A percentile compares a stretch with the other conserved stretches of the same genome.
phyloP scores from a whole-genome alignment of 768 basidiomycete species.

The Rhizopogon salebrosus region DNA sequence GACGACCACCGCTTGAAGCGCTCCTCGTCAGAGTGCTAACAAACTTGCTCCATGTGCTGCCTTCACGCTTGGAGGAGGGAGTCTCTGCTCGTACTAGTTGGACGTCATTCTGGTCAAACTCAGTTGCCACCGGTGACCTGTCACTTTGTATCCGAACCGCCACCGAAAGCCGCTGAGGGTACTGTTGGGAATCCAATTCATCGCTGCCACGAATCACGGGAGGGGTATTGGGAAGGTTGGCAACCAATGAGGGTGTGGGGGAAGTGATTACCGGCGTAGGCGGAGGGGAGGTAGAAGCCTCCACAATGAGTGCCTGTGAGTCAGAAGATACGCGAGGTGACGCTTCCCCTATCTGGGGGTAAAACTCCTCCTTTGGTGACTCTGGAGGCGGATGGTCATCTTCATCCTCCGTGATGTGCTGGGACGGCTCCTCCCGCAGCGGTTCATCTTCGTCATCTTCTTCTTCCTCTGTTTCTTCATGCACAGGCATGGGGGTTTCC shows the following conservation, averaged over 20 bases:
- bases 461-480: conserved; percentile 32
- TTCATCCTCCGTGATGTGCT: conserved; percentile 34
- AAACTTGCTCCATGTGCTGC: conserved; percentile 67
- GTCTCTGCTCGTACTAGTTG: conserved; percentile 35
- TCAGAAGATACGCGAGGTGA: conserved; percentile 54
- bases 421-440: conserved; percentile 32
- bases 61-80: conserved; percentile 55
- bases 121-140: conserved; percentile 48
- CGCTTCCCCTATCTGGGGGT: conserved; percentile 43
- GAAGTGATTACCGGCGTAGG: conserved; percentile 37
- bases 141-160: conserved; percentile 57
- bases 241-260: conserved; percentile 45
- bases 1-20: conserved; percentile 62
- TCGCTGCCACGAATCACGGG: conserved; percentile 37
- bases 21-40: conserved; percentile 63
- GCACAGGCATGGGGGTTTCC: conserved; percentile 59
- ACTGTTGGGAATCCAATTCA: conserved; percentile 50
- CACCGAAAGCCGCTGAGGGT: conserved; percentile 57
- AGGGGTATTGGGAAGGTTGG: conserved; percentile 38
- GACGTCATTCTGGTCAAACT: conserved; percentile 46
- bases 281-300: conserved; percentile 57
- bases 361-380: conserved; percentile 44
- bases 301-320: conserved; percentile 59
- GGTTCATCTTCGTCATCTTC: conserved; percentile 41
- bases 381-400: conserved; percentile 48